Conservation (phyloP, 2,329 filamentous ascomycete genomes). For the Aschersonia sp. region DNA sequence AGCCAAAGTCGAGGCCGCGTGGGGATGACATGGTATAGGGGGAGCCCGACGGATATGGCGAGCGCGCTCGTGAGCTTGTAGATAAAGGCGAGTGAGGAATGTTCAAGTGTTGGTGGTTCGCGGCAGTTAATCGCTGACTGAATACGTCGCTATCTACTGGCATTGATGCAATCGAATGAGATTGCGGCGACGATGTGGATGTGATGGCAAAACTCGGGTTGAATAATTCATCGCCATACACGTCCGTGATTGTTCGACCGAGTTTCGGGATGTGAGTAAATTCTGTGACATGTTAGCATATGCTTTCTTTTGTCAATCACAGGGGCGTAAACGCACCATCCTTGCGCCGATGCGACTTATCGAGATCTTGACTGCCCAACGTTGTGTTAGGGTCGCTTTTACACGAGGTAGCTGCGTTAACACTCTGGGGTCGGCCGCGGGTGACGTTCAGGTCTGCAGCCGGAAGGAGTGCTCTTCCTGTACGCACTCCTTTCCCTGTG, state of each 20-base stretch:
- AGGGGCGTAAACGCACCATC: conserved; percentile 24
- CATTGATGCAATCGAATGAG: conserved; percentile 33
- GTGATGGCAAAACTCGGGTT: conserved; percentile 51
- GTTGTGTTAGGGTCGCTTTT: conserved; percentile 29
- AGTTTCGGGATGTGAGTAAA: conserved; percentile 49
- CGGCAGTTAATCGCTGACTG: conserved; percentile 61
- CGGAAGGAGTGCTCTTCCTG: conserved; percentile 27
- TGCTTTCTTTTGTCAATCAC: not conserved
- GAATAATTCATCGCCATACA: conserved; percentile 74
- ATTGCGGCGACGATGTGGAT: conserved; percentile 35
- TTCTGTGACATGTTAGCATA: conserved; percentile 25
- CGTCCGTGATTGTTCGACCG: conserved; percentile 73
- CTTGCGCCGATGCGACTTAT: conserved; percentile 32
- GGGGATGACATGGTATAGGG: conserved; percentile 35
- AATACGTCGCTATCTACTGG: conserved; percentile 46
- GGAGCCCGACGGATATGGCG: conserved; percentile 66
- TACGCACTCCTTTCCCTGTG: conserved; percentile 18
- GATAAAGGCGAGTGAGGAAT: conserved; percentile 38
- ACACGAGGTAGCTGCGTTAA: not conserved
- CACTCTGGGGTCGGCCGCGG: not conserved
- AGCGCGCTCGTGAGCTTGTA: conserved; percentile 46
- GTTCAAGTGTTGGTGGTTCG: conserved; percentile 57
- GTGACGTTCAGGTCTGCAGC: conserved; percentile 2
- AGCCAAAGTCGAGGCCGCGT: conserved; percentile 7
- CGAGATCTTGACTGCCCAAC: conserved; percentile 26